Conservation (phyloP, 2,329 filamentous ascomycete species). For the Alternaria conjuncta region DNA sequence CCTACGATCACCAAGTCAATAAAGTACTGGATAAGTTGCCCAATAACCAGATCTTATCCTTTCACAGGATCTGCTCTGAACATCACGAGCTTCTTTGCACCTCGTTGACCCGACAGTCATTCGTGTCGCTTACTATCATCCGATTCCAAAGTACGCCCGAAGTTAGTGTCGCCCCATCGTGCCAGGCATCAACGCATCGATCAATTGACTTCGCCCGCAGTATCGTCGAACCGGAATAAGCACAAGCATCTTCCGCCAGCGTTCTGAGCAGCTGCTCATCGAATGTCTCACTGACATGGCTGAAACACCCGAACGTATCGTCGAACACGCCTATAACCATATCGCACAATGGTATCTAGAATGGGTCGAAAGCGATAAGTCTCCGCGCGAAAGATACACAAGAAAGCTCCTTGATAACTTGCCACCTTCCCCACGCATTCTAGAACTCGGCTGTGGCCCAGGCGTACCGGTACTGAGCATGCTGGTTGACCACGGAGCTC, state of each 20-base stretch:
- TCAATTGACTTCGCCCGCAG: neutral
- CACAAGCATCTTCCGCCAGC: neutral
- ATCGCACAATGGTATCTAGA: constrained; percentile 13
- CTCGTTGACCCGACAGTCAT: neutral
- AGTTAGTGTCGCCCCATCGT: neutral
- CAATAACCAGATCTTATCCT: neutral
- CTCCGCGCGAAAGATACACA: constrained; percentile 8
- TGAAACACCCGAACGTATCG: constrained; percentile 5
- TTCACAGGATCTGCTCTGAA: too few relatives aligned
- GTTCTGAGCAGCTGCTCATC: neutral
- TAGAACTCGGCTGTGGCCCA: constrained; percentile 21
- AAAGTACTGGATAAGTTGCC: neutral
- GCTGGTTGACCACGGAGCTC: constrained; percentile 17
- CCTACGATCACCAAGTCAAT: neutral
- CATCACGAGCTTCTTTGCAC: too few relatives aligned
- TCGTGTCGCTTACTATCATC: neutral
- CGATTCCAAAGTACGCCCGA: neutral
- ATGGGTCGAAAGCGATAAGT: constrained; percentile 7
- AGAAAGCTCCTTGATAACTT: neutral
- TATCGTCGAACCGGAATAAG: neutral
- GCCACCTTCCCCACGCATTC: constrained; percentile 3
- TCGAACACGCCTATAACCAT: constrained; percentile 10
- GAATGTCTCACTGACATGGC: neutral
- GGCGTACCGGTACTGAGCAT: constrained; percentile 18
- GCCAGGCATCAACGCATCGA: neutral